phyloP scores from a whole-genome alignment of 257 asterid species.

The Solanum phureja region DNA sequence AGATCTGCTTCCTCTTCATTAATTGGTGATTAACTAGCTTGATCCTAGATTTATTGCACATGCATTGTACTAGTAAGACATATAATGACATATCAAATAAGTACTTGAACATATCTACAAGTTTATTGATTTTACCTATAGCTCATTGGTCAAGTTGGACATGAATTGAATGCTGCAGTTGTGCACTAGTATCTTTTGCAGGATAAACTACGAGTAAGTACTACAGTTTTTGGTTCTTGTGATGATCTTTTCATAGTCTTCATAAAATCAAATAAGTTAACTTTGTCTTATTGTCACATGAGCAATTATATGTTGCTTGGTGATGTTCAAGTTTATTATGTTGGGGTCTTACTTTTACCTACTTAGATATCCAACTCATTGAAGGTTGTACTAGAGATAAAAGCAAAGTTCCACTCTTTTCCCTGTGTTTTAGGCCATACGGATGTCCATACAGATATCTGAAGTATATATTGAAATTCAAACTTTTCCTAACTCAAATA shows the following conservation, averaged over 20 bases:
- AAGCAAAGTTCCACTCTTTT: not conserved
- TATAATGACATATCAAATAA: not conserved
- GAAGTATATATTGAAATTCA: not conserved
- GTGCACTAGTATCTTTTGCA: not conserved
- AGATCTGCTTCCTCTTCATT: slow-evolving; percentile 4
- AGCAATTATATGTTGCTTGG: not conserved
- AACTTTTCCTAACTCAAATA: not conserved
- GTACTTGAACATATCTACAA: not conserved
- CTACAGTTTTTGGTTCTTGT: not conserved
- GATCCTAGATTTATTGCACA: not conserved
- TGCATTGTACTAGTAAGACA: not conserved
- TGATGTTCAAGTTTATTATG: not conserved
- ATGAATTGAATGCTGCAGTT: not conserved
- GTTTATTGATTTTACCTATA: not conserved
- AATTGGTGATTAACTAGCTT: not conserved
- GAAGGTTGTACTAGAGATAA: not conserved
- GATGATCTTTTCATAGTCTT: not conserved
- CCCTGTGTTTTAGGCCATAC: not conserved
- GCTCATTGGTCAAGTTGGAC: not conserved
- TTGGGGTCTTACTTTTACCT: not conserved
- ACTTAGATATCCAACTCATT: not conserved
- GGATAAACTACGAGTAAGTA: not conserved
- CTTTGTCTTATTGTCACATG: not conserved
- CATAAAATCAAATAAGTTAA: not conserved
- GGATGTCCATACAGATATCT: not conserved